phyloP scores from a whole-genome alignment of 1,284 basidiomycete species.

The Fistulina hepatica region DNA sequence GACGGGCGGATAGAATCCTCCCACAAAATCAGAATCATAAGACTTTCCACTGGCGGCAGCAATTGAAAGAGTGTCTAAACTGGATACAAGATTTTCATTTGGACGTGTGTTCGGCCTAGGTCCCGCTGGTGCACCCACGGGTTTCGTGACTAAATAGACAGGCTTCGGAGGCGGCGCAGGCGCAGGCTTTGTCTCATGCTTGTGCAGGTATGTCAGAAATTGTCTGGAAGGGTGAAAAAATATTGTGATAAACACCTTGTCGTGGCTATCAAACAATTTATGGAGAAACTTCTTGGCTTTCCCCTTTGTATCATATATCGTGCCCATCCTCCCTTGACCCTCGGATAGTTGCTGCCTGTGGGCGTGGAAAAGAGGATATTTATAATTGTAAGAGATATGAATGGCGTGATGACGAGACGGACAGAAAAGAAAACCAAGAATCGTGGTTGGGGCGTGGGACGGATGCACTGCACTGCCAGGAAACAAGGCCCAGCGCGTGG shows the following conservation, averaged over 20 bases:
- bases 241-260: slow-evolving; percentile 6
- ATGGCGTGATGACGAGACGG: background rate
- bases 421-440: background rate
- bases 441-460: background rate
- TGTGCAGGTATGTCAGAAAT: slow-evolving; percentile 7
- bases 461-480: background rate
- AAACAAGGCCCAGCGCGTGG: background rate
- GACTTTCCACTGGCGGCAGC: no score
- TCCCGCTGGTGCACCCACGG: background rate
- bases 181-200: slow-evolving; percentile 6
- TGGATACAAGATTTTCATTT: no score
- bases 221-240: slow-evolving; percentile 1
- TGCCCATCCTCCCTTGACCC: no score
- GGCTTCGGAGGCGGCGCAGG: slow-evolving; percentile 18
- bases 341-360: no score
- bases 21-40: no score
- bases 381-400: background rate
- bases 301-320: slow-evolving; percentile 16
- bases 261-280: slow-evolving; percentile 18
- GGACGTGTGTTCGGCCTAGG: background rate
- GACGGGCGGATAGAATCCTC: no score
- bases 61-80: no score
- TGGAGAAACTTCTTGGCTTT: slow-evolving; percentile 23
- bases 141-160: slow-evolving; percentile 11
- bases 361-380: no score